phyloP scores from a whole-genome alignment of 768 basidiomycete species.

The Cyclocybe aegerita region DNA sequence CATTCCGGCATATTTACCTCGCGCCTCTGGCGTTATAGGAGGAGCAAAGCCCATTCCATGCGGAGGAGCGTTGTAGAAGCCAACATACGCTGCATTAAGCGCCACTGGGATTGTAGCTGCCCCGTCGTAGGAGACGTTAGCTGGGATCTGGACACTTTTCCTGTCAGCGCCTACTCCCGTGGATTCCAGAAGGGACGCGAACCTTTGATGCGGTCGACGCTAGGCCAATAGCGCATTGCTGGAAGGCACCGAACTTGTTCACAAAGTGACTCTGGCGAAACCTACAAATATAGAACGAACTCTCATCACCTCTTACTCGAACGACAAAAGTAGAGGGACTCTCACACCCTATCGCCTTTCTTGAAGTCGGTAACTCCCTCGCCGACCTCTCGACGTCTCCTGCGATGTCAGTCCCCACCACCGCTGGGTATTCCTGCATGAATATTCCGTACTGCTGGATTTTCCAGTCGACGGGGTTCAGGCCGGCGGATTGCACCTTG shows the following conservation, averaged over 20 bases:
- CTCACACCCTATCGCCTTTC: constrained; percentile 52
- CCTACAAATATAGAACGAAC: constrained; percentile 30
- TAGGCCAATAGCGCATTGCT: constrained; percentile 34
- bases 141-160: constrained; percentile 37
- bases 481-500: constrained; percentile 42
- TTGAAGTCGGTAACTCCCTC: constrained; percentile 46
- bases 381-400: constrained; percentile 52
- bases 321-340: constrained; percentile 23
- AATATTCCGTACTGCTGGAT: constrained; percentile 41
- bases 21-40: constrained; percentile 34
- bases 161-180: neutral
- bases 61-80: constrained; percentile 38
- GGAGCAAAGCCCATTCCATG: constrained; percentile 40
- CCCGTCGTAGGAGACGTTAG: constrained; percentile 44
- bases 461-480: constrained; percentile 58
- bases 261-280: constrained; percentile 37
- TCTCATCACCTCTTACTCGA: constrained; percentile 30
- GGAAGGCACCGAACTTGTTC: constrained; percentile 39
- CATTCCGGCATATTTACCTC: constrained; percentile 40
- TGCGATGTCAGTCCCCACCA: constrained; percentile 46
- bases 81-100: constrained; percentile 49
- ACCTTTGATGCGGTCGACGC: constrained; percentile 13
- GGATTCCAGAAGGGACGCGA: neutral
- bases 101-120: constrained; percentile 49
- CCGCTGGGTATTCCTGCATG: constrained; percentile 41